phyloP scores from a whole-genome alignment of 495 filamentous ascomycete genomes.

The Collariella sp. region DNA sequence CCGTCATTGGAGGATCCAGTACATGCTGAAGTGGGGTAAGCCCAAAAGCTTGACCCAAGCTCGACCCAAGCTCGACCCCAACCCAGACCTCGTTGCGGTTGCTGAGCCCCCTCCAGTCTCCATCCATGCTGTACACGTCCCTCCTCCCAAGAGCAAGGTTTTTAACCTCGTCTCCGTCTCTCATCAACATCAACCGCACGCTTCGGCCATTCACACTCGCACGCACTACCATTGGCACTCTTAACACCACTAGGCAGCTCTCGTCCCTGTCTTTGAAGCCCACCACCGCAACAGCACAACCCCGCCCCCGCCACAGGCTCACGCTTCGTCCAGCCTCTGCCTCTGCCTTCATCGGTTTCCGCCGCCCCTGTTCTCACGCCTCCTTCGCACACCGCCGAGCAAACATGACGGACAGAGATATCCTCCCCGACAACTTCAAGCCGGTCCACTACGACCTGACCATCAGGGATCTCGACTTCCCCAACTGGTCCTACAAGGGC shows the following conservation, averaged over 20 bases:
- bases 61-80: too few species aligned
- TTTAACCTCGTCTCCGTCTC: neutral
- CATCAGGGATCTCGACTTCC: conserved; percentile 69
- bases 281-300: neutral
- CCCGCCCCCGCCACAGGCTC: conserved; percentile 10
- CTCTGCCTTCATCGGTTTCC: neutral
- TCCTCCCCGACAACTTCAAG: conserved; percentile 57
- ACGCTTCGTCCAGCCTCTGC: conserved; percentile 4
- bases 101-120: neutral
- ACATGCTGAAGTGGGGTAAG: conserved; percentile 1
- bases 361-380: conserved; percentile 14
- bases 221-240: neutral
- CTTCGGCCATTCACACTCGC: neutral
- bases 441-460: conserved; percentile 79
- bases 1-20: conserved; percentile 4
- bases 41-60: conserved; percentile 1
- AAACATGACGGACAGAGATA: conserved; percentile 46
- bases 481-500: conserved; percentile 75
- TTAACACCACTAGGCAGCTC: neutral
- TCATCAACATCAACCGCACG: neutral
- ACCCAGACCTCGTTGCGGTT: too few species aligned
- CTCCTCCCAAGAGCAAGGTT: conserved; percentile 9
- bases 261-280: neutral
- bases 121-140: neutral
- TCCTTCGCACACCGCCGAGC: conserved; percentile 13